Conservation (phyloP, 192 early-diverging fungal species). For the Cladochytrium replicatum region DNA sequence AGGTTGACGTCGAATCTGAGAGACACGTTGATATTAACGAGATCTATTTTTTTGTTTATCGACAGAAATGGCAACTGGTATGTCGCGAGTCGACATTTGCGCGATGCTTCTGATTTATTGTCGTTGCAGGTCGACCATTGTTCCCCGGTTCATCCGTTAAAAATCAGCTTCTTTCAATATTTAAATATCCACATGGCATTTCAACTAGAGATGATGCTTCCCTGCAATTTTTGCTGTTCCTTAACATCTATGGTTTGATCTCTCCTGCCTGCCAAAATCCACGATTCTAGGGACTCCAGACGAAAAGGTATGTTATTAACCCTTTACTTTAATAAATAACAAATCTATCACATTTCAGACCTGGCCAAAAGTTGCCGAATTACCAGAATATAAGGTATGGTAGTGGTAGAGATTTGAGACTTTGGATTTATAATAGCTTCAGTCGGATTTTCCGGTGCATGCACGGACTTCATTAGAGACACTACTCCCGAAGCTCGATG, state of each 20-base stretch:
- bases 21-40: too few relatives aligned
- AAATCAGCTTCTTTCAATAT: constrained; percentile 76
- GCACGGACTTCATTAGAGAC: constrained; percentile 58
- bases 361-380: constrained; percentile 77
- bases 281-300: constrained; percentile 72
- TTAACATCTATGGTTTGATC: too few relatives aligned
- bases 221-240: constrained; percentile 1
- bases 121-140: constrained; percentile 47
- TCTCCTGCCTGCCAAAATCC: constrained; percentile 84
- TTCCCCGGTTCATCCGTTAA: constrained; percentile 75
- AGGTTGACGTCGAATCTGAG: too few relatives aligned
- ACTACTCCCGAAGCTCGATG: constrained; percentile 73
- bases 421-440: constrained; percentile 11
- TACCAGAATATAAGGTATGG: constrained; percentile 78
- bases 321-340: background rate
- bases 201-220: constrained; percentile 40
- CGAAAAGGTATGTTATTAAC: constrained; percentile 33
- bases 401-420: constrained; percentile 9
- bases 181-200: constrained; percentile 62
- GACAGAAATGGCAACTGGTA: constrained; percentile 36
- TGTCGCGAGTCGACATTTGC: too few relatives aligned
- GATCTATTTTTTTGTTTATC: constrained; percentile 8
- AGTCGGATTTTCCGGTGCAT: constrained; percentile 69
- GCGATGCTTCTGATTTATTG: too few relatives aligned
- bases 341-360: constrained; percentile 26